phyloP scores from a whole-genome alignment of 192 early-diverging fungal genomes.

The Rhizoclosmatium sp. region DNA sequence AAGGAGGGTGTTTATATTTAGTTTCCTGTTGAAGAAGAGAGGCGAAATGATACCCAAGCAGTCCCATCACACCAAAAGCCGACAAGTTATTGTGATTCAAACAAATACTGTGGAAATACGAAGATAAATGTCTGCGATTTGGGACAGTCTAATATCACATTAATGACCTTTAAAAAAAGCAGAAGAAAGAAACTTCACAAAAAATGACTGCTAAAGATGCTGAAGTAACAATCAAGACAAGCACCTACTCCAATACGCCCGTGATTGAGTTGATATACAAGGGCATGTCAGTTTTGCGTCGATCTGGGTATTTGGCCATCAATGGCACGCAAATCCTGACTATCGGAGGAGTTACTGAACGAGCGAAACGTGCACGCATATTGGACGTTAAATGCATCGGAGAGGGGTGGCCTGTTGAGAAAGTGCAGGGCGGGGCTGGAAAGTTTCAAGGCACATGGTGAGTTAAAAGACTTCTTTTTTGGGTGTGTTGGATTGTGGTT shows the following conservation, averaged over 20 bases:
- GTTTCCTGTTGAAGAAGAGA: too few relatives aligned
- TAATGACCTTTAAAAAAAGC: too few relatives aligned
- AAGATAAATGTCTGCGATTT: too few relatives aligned
- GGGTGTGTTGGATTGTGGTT: background rate
- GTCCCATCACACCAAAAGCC: too few relatives aligned
- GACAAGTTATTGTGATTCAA: too few relatives aligned
- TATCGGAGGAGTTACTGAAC: slow-evolving; percentile 3
- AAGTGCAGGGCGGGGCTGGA: slow-evolving; percentile 12
- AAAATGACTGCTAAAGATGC: background rate
- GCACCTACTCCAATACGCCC: background rate
- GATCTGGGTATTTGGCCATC: background rate
- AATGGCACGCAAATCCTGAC: slow-evolving; percentile 19
- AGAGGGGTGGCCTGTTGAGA: slow-evolving; percentile 18
- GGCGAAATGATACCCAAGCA: too few relatives aligned
- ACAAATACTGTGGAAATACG: too few relatives aligned
- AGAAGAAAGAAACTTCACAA: background rate
- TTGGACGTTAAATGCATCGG: slow-evolving; percentile 9
- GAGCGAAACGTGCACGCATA: background rate
- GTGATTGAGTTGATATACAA: slow-evolving; percentile 1
- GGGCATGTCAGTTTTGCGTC: background rate
- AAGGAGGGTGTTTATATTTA: too few relatives aligned
- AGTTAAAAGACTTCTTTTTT: background rate
- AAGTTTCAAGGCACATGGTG: slow-evolving; percentile 25
- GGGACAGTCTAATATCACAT: too few relatives aligned
- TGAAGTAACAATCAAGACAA: background rate